Conservation (phyloP, 2,329 filamentous ascomycete genomes). For the Aspergillus brasiliensis region DNA sequence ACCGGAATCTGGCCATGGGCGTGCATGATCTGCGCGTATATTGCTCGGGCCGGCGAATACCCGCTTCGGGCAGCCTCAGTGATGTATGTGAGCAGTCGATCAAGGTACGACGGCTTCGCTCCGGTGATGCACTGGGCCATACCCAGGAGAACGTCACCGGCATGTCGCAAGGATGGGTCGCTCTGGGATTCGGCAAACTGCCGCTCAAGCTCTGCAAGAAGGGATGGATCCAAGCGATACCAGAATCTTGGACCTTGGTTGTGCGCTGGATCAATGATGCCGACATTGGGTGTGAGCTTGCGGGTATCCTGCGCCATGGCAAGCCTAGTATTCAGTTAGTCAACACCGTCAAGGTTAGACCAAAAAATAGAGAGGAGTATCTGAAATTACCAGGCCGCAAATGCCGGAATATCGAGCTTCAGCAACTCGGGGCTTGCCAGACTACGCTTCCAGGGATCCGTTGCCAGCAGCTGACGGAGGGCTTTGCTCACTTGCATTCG, state of each 20-base stretch:
- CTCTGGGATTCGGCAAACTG: conserved; percentile 23
- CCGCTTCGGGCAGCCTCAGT: conserved; percentile 24
- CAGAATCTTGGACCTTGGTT: conserved; percentile 33
- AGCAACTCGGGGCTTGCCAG: conserved; percentile 24
- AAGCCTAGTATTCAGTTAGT: conserved; percentile 17
- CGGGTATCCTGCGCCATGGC: conserved; percentile 19
- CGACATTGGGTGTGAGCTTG: conserved; percentile 13
- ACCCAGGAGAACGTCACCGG: conserved; percentile 29
- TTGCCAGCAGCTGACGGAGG: conserved; percentile 20
- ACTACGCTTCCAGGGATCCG: conserved; percentile 25
- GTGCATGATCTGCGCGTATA: conserved; percentile 30
- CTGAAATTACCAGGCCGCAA: conserved; percentile 25
- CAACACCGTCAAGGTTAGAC: background rate
- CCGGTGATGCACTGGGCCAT: conserved; percentile 31
- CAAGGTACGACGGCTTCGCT: conserved; percentile 24
- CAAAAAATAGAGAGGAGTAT: no score
- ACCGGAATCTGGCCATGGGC: conserved; percentile 22
- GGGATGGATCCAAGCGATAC: conserved; percentile 27
- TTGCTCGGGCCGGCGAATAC: conserved; percentile 27
- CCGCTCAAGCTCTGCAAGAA: conserved; percentile 26
- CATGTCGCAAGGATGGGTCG: conserved; percentile 14
- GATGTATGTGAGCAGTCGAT: conserved; percentile 25
- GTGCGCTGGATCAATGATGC: conserved; percentile 28
- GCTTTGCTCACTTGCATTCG: conserved; percentile 23
- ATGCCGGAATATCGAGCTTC: conserved; percentile 20